Conservation (phyloP, 805 yeast genomes). For the Saturnispora silvae region DNA sequence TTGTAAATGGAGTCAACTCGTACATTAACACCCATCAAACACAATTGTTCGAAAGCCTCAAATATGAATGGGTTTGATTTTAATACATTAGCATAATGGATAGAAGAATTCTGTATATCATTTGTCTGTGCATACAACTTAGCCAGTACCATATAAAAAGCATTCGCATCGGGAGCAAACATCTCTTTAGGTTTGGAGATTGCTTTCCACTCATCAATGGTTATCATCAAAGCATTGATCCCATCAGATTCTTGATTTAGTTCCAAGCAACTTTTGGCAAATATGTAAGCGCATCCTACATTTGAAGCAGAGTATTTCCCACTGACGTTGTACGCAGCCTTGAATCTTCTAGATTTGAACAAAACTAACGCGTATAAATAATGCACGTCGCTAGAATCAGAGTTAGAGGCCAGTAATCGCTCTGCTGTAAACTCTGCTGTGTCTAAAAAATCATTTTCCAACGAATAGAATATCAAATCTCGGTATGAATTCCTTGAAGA, state of each 20-base stretch:
- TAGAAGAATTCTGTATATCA: slow-evolving; percentile 52
- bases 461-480: slow-evolving; percentile 52
- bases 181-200: slow-evolving; percentile 7
- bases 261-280: slow-evolving; percentile 54
- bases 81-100: slow-evolving; percentile 59
- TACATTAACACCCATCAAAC: slow-evolving; percentile 60
- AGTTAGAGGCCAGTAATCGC: slow-evolving; percentile 50
- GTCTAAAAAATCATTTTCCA: slow-evolving; percentile 56
- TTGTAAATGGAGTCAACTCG: slow-evolving; percentile 47
- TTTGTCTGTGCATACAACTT: slow-evolving; percentile 50
- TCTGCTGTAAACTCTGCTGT: slow-evolving; percentile 88
- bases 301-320: slow-evolving; percentile 35
- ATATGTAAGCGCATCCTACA: slow-evolving; percentile 67
- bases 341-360: slow-evolving; percentile 45
- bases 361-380: slow-evolving; percentile 64
- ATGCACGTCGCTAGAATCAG: slow-evolving; percentile 45
- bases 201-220: slow-evolving; percentile 29
- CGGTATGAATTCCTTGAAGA: slow-evolving; percentile 18
- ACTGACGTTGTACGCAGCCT: slow-evolving; percentile 47
- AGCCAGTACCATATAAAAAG: slow-evolving; percentile 59
- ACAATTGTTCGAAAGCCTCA: slow-evolving; percentile 74
- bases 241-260: slow-evolving; percentile 54
- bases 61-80: slow-evolving; percentile 71
- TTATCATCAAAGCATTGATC: slow-evolving; percentile 35
- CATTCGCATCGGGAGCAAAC: slow-evolving; percentile 55